Base-by-base conservation (phyloP, 1,284 basidiomycete species). In the Tylopilus sp. region DNA sequence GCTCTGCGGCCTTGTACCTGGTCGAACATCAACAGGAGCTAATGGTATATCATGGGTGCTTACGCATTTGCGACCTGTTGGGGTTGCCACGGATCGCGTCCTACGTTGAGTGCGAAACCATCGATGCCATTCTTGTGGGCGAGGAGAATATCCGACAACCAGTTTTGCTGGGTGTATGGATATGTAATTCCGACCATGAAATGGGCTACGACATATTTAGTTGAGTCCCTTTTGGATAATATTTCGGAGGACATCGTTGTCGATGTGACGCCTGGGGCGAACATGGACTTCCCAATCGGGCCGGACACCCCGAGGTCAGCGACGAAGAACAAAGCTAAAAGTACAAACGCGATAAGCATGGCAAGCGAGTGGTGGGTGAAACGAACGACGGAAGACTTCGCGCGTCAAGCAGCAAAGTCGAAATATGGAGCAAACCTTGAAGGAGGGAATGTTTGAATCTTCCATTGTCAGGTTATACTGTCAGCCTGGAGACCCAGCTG, bases 121-220 rank as follows among this genome's bases (percentile, higher is more conserved):
- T 87, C 84, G 45, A 87, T 79, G 8, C 82, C 82, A 47, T 70
- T 74, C 2, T 72, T 68, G 57, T 77, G 68, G 0, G 87, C 87
- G 17, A 83, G 71, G 2, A 59, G 41, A 30, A 88, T 80, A 58
- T 88, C 78, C 20, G 68, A 66, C 29, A 67, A 50, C 78, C 87
- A 88, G 57, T 78, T 73, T 53, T 76, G 63, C 29, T 71, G 54
- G 4, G 74, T 81, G 66, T 85, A 89, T 0, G 83, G 77, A 57
- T 74, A 80, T 0, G 79, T 75, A 56, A 86, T 86, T 46, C 84
- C 84, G 46, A 87, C 77, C 72, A 86, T 84, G 54, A 81, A 77
- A 59, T 85, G 83, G 2, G 81, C 78, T 15, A 83, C 71, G 15
- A 85, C 82, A 64, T 74, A 73, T 73, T 83, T 84, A 2, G 60